Base-by-base conservation (phyloP, 208 protist species). In the Trypanosomatidae sp. region DNA sequence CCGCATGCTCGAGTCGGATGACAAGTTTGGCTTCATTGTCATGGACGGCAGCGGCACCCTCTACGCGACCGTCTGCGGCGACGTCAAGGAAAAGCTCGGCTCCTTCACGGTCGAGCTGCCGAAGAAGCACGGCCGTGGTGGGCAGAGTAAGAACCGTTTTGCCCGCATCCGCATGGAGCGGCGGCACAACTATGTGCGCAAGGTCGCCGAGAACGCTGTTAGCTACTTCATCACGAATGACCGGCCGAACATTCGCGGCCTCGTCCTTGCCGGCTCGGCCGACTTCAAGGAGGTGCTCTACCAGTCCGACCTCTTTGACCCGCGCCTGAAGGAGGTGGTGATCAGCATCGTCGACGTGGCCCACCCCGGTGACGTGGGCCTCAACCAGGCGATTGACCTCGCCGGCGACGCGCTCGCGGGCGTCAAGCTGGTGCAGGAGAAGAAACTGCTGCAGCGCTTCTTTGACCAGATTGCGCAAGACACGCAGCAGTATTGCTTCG, bases 21-120 rank as follows among this genome's bases (percentile, higher is more conserved):
- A 98, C 48, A 99, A 98, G 67, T 99, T 99, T 74, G 98, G 97
- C 32, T 99, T 99, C 71, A 99, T 99, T 52, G 77, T 99, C 43
- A 99, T 99, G 82, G 98, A 99, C 71, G 98, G 98, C 76, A 97
- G 88, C 49, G 97, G 97, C 40, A 72, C 74, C 13, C 72, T 98
- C 4, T 99, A 96, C 50, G 98, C 94, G 22, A 99, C 96, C 4
- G 74, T 99, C 1, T 90, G 79, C 43, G 98, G 98, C 28, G 99
- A 95, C 69, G 94, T 95, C 6, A 88, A 98, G 43, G 85, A 96
- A 27, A 93, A 99, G 43, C 70, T 99, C 0, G 94, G 98, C 47
- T 97, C 95, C 46, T 98, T 99, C 64, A 94, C 84, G 8, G 98
- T 99, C 16, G 98, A 99, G 47, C 84, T 99, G 15, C 98, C 98